Evolutionary conservation across 306 rosid genomes (phyloP), one percentile per base, ranked within the genome.

Genomic region (Cucurbita pepo): DNA sequence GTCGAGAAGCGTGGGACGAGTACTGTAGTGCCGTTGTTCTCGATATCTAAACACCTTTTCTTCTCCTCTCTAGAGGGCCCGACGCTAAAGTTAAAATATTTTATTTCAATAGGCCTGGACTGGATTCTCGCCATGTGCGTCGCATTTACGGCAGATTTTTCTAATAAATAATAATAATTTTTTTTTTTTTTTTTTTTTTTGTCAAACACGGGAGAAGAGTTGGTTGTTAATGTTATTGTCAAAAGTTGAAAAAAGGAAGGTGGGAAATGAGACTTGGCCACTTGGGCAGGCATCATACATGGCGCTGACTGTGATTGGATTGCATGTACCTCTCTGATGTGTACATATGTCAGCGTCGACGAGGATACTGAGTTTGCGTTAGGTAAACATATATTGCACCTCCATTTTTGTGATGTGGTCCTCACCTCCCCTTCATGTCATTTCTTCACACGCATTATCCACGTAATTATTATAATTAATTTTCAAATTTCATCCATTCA

Each of bases 251-350:
- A 69, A 34, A 34, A 30, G 55, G 40, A 66, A 41, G 56, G 75
- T 13, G 67, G 22, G 11, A 61, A 61, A 37, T 61, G 67, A 15
- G 69, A 62, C 69, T 62, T 62, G 65, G 43, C 43, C 65, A 59
- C 65, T 59, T 59, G 11, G 64, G 41, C 36, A 71, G 75, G 75
- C 63, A 65, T 76, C 13, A 63, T 71, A 76, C 79, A 74, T 76
- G 74, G 74, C 65, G 65, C 79, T 76, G 79, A 76, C 74, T 69
- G 44, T 62, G 69, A 62, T 16, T 62, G 74, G 74, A 52, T 69
- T 69, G 65, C 57, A 10, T 34, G 65, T 59, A 30, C 65, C 65
- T 59, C 43, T 25, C 74, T 59, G 51, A 48, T 62, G 64, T 37
- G 34, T 69, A 55, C 43, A 43, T 11, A 8, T 56, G 74, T 76